Base-by-base conservation (phyloP, 2,329 filamentous ascomycete genomes). In the Nemania serpens region DNA sequence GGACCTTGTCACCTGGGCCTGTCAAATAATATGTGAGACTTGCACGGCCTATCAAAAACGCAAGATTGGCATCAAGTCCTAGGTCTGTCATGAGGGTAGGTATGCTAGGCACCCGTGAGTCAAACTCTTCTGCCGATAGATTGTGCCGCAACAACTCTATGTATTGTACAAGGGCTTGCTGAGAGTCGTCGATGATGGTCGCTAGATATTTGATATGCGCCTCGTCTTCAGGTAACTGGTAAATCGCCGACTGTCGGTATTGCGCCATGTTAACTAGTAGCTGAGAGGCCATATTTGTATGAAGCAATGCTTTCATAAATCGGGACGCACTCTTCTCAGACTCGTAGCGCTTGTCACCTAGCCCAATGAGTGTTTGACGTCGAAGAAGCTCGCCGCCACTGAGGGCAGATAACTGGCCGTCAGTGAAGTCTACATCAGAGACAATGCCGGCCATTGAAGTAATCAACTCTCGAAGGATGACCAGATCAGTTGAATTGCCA, bases 391-490 rank as follows among this genome's bases (percentile, higher is more conserved):
- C 87, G 13, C 94, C 93, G 62, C 93, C 94, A 42, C 91, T 91
- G 86, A 99, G 93, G 13, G 91, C 93, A 64, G 91, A 81, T 29
- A 97, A 84, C 75, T 97, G 93, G 17, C 88, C 81, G 68, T 99
- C 94, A 33, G 91, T 97, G 71, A 97, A 94, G 71, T 93, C 91
- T 54, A 88, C 85, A 62, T 94, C 89, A 3, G 93, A 88, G 12
- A 94, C 88, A 61, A 99, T 93, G 47, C 96, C 96, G 17, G 91
- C 92, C 95, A 99, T 98, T 2, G 91, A 91, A 37, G 88, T 87
- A 53, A 98, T 90, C 62, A 99, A 84, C 71, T 98, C 92, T 72
- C 95, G 91, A 43, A 99, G 79, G 62, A 99, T 91, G 65, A 97
- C 91, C 36, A 99, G 82, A 74, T 98, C 93, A 10, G 91, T 96